Percentiles rank a stretch among this genome's conserved stretches.
Evolutionary conservation across 495 filamentous ascomycete species (phyloP).

Genomic region (Xylaria intraflava): DNA sequence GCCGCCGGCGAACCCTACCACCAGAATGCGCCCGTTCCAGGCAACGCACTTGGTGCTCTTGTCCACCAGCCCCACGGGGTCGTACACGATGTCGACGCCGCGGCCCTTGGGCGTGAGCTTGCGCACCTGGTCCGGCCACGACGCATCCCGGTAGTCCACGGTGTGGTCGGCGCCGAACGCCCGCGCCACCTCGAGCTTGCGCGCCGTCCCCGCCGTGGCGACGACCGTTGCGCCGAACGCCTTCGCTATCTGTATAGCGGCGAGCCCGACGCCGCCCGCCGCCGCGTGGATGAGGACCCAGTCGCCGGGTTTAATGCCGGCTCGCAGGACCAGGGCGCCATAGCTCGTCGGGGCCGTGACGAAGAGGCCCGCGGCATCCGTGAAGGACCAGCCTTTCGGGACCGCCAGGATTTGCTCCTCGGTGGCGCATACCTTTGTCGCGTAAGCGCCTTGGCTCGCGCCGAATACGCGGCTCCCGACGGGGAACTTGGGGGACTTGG

Average conservation of each 20-base stretch:
- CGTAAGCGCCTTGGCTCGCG: conserved; percentile 78
- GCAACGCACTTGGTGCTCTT: conserved; percentile 76
- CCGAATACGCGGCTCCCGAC: conserved; percentile 83
- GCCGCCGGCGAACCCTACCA: conserved; percentile 88
- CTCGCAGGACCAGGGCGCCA: conserved; percentile 72
- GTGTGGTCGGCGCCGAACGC: conserved; percentile 79
- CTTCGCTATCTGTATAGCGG: conserved; percentile 89
- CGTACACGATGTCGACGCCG: conserved; percentile 81
- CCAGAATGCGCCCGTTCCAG: conserved; percentile 82
- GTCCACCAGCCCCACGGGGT: conserved; percentile 80
- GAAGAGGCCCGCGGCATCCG: conserved; percentile 81
- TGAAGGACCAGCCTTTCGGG: conserved; percentile 72
- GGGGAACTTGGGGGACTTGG: conserved; percentile 49
- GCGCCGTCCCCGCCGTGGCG: conserved; percentile 71
- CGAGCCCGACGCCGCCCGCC: conserved; percentile 84
- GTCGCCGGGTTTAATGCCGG: conserved; percentile 69
- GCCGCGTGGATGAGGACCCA: conserved; percentile 89
- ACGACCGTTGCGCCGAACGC: conserved; percentile 84
- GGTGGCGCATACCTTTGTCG: conserved; percentile 60
- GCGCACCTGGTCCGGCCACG: conserved; percentile 76
- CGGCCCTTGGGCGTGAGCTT: conserved; percentile 60
- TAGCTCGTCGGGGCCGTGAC: conserved; percentile 90
- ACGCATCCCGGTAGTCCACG: conserved; percentile 62
- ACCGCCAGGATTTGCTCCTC: conserved; percentile 66
- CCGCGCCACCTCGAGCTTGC: conserved; percentile 72